Base-by-base conservation (phyloP, 352 stramenopile genomes). In the Phytophthora constricta region DNA sequence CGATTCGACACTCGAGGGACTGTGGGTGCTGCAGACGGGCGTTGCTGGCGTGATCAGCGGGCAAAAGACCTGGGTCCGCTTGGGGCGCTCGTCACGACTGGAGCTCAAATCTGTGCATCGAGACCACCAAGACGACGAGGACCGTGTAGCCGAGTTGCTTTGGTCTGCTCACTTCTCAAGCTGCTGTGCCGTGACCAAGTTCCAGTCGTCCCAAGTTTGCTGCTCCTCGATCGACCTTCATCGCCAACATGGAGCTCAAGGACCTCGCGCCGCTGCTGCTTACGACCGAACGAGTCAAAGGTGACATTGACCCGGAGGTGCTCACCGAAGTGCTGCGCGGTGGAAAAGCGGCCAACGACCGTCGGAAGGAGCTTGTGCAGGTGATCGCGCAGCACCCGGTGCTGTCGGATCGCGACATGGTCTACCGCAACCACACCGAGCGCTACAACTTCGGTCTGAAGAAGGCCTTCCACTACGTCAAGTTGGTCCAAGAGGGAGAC, bases 401-500 rank as follows among this genome's bases (percentile, higher is more conserved):
- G 45, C 45, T 51, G 9, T 51, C 45, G 20, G 22, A 34, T 17
- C 45, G 45, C 45, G 45, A 51, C 25, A 34, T 51, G 45, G 45
- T 34, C 11, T 51, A 34, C 23, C 45, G 25, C 22, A 51, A 51
- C 45, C 45, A 51, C 45, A 20, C 45, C 20, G 22, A 51, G 45
- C 45, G 45, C 45, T 51, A 51, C 20, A 51, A 28, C 8, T 34
- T 28, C 23, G 45, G 45, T 33, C 45, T 51, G 45, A 34, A 51
- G 45, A 51, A 51, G 23, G 25, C 45, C 19, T 51, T 34, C 45
- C 45, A 51, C 45, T 51, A 51, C 20, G 45, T 51, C 8, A 28
- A 51, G 22, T 19, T 51, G 9, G 33, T 51, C 45, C 45, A 51
- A 47, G 41, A 47, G 4, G 25, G 22, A 28, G 3, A 19, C 45